phyloP scores from a whole-genome alignment of 192 early-diverging fungal species.

The Coemansia sp. region DNA sequence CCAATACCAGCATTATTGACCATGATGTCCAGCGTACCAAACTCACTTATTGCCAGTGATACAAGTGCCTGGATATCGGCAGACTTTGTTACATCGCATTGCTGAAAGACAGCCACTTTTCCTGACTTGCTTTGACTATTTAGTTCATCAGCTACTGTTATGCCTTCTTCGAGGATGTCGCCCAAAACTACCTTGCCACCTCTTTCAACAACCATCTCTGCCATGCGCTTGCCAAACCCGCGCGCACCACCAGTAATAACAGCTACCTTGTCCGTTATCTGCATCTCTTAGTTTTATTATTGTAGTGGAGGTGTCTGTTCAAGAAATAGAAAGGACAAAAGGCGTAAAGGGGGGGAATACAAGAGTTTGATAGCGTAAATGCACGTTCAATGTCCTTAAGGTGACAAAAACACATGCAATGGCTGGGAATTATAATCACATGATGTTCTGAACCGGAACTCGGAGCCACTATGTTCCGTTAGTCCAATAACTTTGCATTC shows the following conservation, averaged over 20 bases:
- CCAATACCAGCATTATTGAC: slow-evolving; percentile 67
- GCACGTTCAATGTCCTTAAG: background rate
- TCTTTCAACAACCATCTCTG: slow-evolving; percentile 57
- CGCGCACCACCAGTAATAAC: slow-evolving; percentile 70
- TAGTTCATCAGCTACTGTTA: slow-evolving; percentile 34
- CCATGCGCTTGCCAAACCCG: slow-evolving; percentile 66
- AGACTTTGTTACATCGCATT: slow-evolving; percentile 56
- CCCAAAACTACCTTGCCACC: slow-evolving; percentile 65
- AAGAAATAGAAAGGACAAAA: background rate
- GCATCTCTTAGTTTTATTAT: slow-evolving; percentile 9
- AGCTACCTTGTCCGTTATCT: slow-evolving; percentile 59
- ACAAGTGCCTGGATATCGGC: slow-evolving; percentile 43
- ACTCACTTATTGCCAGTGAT: slow-evolving; percentile 45
- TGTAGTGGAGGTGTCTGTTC: background rate
- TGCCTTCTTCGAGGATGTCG: slow-evolving; percentile 57
- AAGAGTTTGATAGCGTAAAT: background rate
- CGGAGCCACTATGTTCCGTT: too few species aligned
- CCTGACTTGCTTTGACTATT: slow-evolving; percentile 15
- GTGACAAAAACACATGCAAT: background rate
- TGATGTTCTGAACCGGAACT: too few species aligned
- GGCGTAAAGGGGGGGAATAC: background rate
- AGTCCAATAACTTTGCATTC: too few species aligned
- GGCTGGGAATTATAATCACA: too few species aligned
- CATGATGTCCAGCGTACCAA: slow-evolving; percentile 60
- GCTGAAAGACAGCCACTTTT: slow-evolving; percentile 42